Evolutionary conservation across 2,329 filamentous ascomycete species (phyloP), one percentile per base, ranked within the genome.

Genomic region (Harringtonia aguacate): DNA sequence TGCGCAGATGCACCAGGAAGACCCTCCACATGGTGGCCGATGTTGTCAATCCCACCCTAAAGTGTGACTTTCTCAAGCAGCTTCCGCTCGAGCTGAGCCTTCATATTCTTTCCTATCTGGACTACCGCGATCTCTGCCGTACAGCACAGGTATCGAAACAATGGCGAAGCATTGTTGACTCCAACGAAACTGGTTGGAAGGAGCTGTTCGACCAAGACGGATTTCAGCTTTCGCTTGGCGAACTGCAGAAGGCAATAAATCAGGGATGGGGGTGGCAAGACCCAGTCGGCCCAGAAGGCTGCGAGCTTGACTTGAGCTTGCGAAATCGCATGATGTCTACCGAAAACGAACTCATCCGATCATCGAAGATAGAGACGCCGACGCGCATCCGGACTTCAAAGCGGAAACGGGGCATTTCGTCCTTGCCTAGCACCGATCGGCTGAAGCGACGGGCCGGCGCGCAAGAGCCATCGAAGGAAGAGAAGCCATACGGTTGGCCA

Each of bases 221-320:
- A 0, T 95, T 86, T 60, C 68, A 68, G 24, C 68, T 98, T 2
- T 81, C 87, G 0, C 70, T 81, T 1, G 86, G 86, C 17, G 92
- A 98, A 61, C 70, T 98, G 21, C 80, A 86, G 51, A 81, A 82
- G 53, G 89, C 92, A 27, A 88, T 97, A 44, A 69, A 72, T 35
- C 86, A 97, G 66, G 92, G 92, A 14, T 98, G 92, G 92, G 92
- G 89, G 14, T 98, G 92, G 88, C 92, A 98, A 59, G 86, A 90
- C 57, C 86, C 89, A 1, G 75, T 79, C 44, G 84, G 84, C 0
- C 62, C 72, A 4, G 76, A 85, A 43, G 86, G 84, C 21, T 86
- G 75, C 44, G 92, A 98, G 61, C 74, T 77, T 46, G 89, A 98
- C 58, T 63, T 95, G 39, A 86, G 85, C 60, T 62, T 70, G 49